A percentile compares a stretch with the other conserved stretches of the same genome.
Conservation (phyloP, 805 yeast species). For the Myxozyma melibiosi region DNA sequence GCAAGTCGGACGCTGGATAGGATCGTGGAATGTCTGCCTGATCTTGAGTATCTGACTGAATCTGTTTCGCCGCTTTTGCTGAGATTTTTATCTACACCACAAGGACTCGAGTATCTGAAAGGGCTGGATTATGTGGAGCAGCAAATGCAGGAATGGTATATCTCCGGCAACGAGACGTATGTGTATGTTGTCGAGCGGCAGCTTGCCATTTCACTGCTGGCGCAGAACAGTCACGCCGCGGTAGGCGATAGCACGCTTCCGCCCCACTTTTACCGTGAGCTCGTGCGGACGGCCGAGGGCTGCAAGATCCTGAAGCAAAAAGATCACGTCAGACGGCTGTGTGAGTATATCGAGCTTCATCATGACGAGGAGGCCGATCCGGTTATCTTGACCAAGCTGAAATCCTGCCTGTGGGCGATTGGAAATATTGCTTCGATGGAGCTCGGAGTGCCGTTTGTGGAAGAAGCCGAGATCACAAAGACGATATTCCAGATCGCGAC, state of each 20-base stretch:
- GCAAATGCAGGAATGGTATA: conserved; percentile 72
- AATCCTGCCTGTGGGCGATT: conserved; percentile 82
- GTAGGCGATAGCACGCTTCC: conserved; percentile 44
- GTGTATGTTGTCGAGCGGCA: conserved; percentile 34
- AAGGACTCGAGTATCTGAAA: conserved; percentile 69
- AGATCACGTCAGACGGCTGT: conserved; percentile 44
- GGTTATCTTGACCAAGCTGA: conserved; percentile 52
- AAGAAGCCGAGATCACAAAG: conserved; percentile 52
- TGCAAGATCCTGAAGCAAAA: conserved; percentile 58
- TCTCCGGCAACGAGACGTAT: conserved; percentile 36
- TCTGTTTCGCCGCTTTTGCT: conserved; percentile 60
- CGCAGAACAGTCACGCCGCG: neutral
- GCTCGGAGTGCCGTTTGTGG: conserved; percentile 64
- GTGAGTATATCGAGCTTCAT: conserved; percentile 36
- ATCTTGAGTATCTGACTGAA: conserved; percentile 55
- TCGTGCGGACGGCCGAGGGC: conserved; percentile 82
- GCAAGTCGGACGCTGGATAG: conserved; percentile 50
- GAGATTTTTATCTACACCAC: conserved; percentile 62
- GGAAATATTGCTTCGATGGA: conserved; percentile 79
- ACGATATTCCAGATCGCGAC: conserved; percentile 57
- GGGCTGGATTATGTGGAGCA: conserved; percentile 60
- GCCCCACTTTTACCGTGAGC: conserved; percentile 74
- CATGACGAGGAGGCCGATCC: conserved; percentile 39
- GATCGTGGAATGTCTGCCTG: conserved; percentile 59
- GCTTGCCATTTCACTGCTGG: conserved; percentile 17